These are phyloP conservation scores for Phytophthora pseudosyringae DNA, from an alignment of 352 stramenopile species.

Conservation along the genomic window DNA sequence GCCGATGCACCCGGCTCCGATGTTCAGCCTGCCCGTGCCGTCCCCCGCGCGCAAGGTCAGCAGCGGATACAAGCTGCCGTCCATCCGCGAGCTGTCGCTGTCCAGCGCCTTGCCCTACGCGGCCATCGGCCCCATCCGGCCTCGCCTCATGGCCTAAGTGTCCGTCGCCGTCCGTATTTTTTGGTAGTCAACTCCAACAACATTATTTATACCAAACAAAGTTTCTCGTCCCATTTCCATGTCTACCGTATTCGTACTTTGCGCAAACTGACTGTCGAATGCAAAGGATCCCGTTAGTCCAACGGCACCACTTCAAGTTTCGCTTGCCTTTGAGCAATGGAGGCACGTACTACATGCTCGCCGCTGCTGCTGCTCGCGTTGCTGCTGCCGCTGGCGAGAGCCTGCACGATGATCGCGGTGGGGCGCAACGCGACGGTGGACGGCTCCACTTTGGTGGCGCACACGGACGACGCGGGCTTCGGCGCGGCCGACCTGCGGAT, in stretches of 20 bases:
- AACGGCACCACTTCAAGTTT: neutral
- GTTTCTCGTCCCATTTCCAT: too few species aligned
- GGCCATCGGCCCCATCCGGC: constrained; percentile 38
- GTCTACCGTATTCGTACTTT: constrained; percentile 27
- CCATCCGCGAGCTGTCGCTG: constrained; percentile 58
- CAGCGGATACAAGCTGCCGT: constrained; percentile 60
- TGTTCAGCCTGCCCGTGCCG: constrained; percentile 44
- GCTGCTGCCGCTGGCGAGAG: constrained; percentile 20
- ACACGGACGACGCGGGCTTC: constrained; percentile 88
- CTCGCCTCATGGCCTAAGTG: constrained; percentile 52
- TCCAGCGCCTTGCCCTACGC: constrained; percentile 32
- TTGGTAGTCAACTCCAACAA: constrained; percentile 22
- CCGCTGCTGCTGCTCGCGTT: constrained; percentile 20
- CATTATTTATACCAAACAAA: constrained; percentile 35
- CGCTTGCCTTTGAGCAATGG: neutral
- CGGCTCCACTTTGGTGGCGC: constrained; percentile 89
- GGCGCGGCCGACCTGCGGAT: constrained; percentile 91
- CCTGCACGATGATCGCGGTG: constrained; percentile 92
- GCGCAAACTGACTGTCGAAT: constrained; percentile 13
- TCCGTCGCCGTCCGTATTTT: constrained; percentile 22
- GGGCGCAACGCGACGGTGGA: constrained; percentile 79
- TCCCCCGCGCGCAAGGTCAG: constrained; percentile 49
- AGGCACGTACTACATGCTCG: neutral
- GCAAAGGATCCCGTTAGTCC: constrained; percentile 1
- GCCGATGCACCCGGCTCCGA: constrained; percentile 27